Evolutionary conservation across 1,139 yeast genomes (phyloP).

Genomic region (Pneumocystis carinii): DNA sequence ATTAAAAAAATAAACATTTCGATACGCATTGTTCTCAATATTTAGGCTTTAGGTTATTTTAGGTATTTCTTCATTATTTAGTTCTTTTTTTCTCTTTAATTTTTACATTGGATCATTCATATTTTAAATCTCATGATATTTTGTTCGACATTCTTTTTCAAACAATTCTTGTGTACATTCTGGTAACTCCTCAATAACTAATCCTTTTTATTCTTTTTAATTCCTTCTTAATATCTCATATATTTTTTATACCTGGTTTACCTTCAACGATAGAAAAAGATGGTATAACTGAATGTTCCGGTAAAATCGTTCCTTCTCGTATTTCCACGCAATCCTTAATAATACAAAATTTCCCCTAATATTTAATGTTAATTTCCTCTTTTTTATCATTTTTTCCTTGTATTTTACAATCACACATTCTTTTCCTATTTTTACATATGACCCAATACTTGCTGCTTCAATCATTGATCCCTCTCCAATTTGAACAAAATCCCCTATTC

Average conservation of each 20-base stretch:
- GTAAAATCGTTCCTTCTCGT: constrained; percentile 35
- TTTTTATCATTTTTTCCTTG: neutral
- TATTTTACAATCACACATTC: constrained; percentile 35
- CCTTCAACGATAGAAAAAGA: constrained; percentile 39
- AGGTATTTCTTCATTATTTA: neutral
- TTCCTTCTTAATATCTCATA: neutral
- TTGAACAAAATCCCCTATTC: constrained; percentile 45
- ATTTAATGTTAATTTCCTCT: constrained; percentile 23
- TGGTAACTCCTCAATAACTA: constrained; percentile 21
- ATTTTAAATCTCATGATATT: constrained; percentile 3
- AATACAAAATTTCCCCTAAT: constrained; percentile 33
- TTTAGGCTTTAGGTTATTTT: neutral
- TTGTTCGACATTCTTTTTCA: constrained; percentile 20
- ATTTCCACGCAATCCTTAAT: constrained; percentile 50
- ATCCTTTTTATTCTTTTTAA: neutral
- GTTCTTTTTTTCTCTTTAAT: neutral
- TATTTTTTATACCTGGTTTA: neutral
- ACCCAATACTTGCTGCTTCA: constrained; percentile 29
- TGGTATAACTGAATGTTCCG: constrained; percentile 44
- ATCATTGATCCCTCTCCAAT: constrained; percentile 34
- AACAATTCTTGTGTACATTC: constrained; percentile 25
- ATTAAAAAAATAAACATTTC: neutral
- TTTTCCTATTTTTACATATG: constrained; percentile 41
- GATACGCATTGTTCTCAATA: neutral
- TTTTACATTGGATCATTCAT: neutral